Percentiles rank a stretch among this genome's conserved stretches.
Evolutionary conservation across 148 eudicot species (phyloP).

Genomic region (Nepenthes gracilis): DNA sequence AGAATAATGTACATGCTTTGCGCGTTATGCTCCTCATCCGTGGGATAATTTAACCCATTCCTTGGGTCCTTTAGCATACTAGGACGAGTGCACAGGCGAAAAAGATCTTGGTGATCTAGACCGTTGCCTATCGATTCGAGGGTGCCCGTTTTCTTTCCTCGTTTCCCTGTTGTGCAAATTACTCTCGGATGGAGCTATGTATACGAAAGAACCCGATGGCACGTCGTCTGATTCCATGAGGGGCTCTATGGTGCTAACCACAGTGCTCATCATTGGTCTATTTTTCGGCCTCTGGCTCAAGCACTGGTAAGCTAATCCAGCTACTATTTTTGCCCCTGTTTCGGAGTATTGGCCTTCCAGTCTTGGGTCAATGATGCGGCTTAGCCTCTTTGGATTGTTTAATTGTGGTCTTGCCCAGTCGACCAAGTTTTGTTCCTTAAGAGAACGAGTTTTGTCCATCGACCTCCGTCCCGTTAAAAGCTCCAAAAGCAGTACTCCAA

Average conservation of each 20-base stretch:
- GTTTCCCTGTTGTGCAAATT: background rate
- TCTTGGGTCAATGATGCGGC: slow-evolving; percentile 40
- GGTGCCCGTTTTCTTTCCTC: background rate
- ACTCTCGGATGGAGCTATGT: background rate
- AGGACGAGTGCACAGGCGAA: too few species aligned
- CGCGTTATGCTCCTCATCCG: too few species aligned
- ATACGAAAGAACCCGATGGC: background rate
- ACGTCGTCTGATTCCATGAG: background rate
- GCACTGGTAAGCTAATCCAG: slow-evolving; percentile 9
- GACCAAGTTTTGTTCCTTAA: slow-evolving; percentile 35
- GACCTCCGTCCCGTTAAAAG: slow-evolving; percentile 43
- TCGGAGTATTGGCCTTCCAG: slow-evolving; percentile 55
- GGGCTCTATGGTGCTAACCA: slow-evolving; percentile 5
- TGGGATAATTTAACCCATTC: too few species aligned
- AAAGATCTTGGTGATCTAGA: slow-evolving; percentile 16
- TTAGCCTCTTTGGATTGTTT: slow-evolving; percentile 34
- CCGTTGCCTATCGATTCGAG: background rate
- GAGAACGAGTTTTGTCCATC: slow-evolving; percentile 35
- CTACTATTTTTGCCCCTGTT: slow-evolving; percentile 6
- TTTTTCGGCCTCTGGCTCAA: slow-evolving; percentile 2
- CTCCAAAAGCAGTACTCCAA: slow-evolving; percentile 55
- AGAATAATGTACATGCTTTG: too few species aligned
- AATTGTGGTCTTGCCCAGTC: slow-evolving; percentile 58
- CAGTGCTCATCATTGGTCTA: slow-evolving; percentile 5
- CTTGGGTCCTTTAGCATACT: too few species aligned